Base-by-base conservation (phyloP, 2,329 filamentous ascomycete genomes). In the Talaromyces sp. region DNA sequence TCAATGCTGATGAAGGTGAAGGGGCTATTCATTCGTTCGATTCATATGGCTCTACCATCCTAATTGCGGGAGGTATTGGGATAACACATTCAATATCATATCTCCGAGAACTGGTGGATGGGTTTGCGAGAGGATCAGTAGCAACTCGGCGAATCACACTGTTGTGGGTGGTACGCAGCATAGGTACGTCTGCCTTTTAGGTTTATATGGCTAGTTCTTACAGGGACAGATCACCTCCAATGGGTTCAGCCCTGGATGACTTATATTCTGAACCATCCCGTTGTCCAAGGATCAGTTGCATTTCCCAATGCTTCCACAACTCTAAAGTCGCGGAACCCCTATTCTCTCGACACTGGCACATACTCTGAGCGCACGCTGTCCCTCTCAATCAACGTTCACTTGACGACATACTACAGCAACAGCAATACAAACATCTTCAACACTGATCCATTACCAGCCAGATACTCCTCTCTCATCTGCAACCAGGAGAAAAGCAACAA, bases 11-110 rank as follows among this genome's bases (percentile, higher is more conserved):
- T 24, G 10, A 50, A 39, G 47, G 19, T 39, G 6, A 35, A 66
- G 64, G 6, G 87, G 88, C 43, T 88, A 91, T 61, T 73, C 89
- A 95, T 77, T 87, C 86, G 66, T 87, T 96, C 65, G 87, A 91
- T 76, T 96, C 92, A n/a, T 97, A 96, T 77, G 93, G 93, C 41
- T 93, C 94, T 60, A 87, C 88, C 52, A 86, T 97, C 66, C 88
- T 97, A 65, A 91, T 96, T 74, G 92, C 92, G n/a, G 92, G 91
- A 65, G 90, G 93, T 60, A 92, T 93, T 7, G 93, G 93, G 67
- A 97, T 97, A 77, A 96, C 93, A 0, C 93, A 97, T 76, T 92
- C 95, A 75, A 85, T 97, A 45, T 90, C 91, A 41, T 93, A 94
- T 76, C 84, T 96, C 4, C 87, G 87, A 65, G 88, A 92, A 56